Evolutionary conservation across 371 early-diverging fungal species (phyloP), one percentile per base, ranked within the genome.

Genomic region (Fennellomyces sp.): DNA sequence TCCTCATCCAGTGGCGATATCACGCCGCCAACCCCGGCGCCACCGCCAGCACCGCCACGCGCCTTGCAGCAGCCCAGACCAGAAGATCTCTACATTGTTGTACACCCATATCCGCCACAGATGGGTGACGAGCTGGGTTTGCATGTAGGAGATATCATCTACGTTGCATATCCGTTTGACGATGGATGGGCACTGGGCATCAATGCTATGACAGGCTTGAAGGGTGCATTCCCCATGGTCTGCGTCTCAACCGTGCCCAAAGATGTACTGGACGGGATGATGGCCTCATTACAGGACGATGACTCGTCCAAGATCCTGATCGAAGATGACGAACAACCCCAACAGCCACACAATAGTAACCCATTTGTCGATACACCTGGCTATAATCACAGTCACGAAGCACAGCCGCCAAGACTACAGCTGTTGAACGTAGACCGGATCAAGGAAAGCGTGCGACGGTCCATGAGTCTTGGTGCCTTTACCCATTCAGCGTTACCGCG

Each of bases 111-210:
- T 64, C 75, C 80, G 31, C 76, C 88, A 12, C 78, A 81, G 39
- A 74, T 86, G 74, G 77, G 79, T 2, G 92, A 92, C 66, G 92
- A 92, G 54, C 69, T 92, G 17, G 83, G 79, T 36, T 66, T 92
- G 27, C 65, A 80, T 52, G 75, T 74, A 0, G 89, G 88, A 13
- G 92, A 92, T 68, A 77, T 87, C 50, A 74, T 92, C 5, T 82
- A 76, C 17, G 75, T 92, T 10, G 76, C 79, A 28, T 61, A 73
- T 48, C 73, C 69, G 31, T 89, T 87, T 64, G 86, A 87, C 56
- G 90, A 90, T 63, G 88, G 88, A 2, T 90, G 91, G 91, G 91
- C 84, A 15, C 75, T 88, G 7, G 91, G 91, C 2, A 73, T 78
- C 41, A 90, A 89, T 76, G 82, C 84, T 52, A 78, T 80, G 42